Evolutionary conservation across 805 yeast genomes (phyloP).

Genomic region (Schwanniomyces polymorphus): DNA sequence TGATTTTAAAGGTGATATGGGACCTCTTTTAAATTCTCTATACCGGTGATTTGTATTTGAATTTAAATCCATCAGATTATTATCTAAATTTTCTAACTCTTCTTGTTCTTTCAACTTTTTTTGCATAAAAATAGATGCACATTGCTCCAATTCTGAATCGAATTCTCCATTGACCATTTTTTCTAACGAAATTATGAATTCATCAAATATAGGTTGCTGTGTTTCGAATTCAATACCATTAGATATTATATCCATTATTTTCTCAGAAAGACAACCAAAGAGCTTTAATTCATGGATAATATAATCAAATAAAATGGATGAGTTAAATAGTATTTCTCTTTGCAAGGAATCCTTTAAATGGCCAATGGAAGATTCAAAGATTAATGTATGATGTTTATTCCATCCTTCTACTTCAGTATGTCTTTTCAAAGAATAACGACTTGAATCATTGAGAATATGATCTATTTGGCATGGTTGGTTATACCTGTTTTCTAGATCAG

Average conservation of each 20-base stretch:
- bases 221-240: not conserved
- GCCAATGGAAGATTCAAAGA: conserved; percentile 41
- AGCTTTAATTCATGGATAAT: conserved; percentile 25
- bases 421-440: conserved; percentile 44
- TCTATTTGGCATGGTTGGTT: conserved; percentile 53
- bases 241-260: not conserved
- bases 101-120: conserved; percentile 15
- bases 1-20: conserved; percentile 23
- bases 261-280: conserved; percentile 8
- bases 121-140: conserved; percentile 28
- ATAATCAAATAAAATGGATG: conserved; percentile 57
- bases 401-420: conserved; percentile 58
- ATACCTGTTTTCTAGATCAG: conserved; percentile 51
- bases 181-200: conserved; percentile 12
- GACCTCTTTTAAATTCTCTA: conserved; percentile 17
- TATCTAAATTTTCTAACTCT: not conserved
- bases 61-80: not conserved
- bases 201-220: not conserved
- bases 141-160: conserved; percentile 31
- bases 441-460: conserved; percentile 45
- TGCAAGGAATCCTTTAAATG: conserved; percentile 50
- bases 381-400: conserved; percentile 43
- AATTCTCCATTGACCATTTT: conserved; percentile 32
- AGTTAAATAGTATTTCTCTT: conserved; percentile 53
- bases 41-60: conserved; percentile 2